Evolutionary conservation across 148 eudicot genomes (phyloP).

Genomic region (Rhododendron molle): DNA sequence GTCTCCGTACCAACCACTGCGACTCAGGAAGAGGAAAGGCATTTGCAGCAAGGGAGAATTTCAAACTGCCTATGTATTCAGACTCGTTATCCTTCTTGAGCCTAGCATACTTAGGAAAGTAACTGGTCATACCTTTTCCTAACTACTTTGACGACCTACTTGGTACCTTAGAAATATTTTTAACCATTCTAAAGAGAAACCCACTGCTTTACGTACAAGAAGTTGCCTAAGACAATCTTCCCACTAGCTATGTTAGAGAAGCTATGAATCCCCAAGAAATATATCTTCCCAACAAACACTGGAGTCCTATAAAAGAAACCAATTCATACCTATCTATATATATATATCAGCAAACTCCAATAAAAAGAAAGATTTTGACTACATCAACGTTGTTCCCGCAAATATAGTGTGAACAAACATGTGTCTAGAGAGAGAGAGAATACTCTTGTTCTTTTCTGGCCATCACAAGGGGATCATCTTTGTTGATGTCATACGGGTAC

Average conservation of each 20-base stretch:
- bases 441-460: constrained; percentile 60
- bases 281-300: neutral
- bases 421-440: neutral
- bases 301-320: neutral
- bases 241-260: neutral
- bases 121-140: neutral
- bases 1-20: neutral
- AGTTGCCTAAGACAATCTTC: neutral
- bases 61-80: neutral
- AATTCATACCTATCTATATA: neutral
- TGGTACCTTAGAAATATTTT: neutral
- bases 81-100: neutral
- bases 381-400: neutral
- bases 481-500: constrained; percentile 74
- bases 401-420: neutral
- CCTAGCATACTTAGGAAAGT: neutral
- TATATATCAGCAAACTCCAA: neutral
- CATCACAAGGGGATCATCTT: constrained; percentile 68
- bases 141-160: neutral
- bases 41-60: neutral
- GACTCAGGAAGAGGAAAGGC: neutral
- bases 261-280: neutral
- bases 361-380: neutral
- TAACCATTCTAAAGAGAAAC: neutral
- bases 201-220: neutral